Base-by-base conservation (phyloP, 2,329 filamentous ascomycete genomes). In the Claviceps purpurea region DNA sequence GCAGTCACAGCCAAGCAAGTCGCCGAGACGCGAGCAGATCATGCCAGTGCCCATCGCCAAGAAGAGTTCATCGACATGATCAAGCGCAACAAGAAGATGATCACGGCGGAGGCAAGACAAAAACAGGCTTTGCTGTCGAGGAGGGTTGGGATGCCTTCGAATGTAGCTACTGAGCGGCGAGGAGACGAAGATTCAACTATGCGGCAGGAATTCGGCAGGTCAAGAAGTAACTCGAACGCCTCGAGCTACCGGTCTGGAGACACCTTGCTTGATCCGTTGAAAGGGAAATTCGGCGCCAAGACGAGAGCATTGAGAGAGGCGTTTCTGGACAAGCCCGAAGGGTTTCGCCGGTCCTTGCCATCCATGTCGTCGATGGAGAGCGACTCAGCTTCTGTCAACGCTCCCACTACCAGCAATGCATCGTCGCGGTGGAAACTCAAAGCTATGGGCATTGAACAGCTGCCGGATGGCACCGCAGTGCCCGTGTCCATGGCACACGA, bases 391-490 rank as follows among this genome's bases (percentile, higher is more conserved):
- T 56, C 62, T 1, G 63, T 65, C 16, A 57, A 55, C 6, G 52
- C 57, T 3, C 59, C 58, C 40, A 60, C 64, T 10, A 51, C 60
- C 3, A 71, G 68, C 58, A 69, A 62, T 49, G 68, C 67, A 6
- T 73, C 71, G 6, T 69, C 71, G 50, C 64, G 69, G 41, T 75
- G 73, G 73, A 64, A 66, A 5, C 64, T 75, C 53, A 74, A 73
- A 50, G 71, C 72, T 43, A 73, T 74, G 71, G 73, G 71, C 10
- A 68, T 79, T 18, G 73, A 77, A 2, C 73, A 71, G 55, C 72
- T 77, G 69, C 69, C 73, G 4, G 71, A 79, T 55, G 71, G 76
- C n/a, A 70, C 73, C 47, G 76, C 74, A 55, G 58, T 78, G 2
- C 76, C 76, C 5, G 76, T 79, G 55, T 68, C 69, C 2, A 65